Evolutionary conservation across 768 basidiomycete genomes (phyloP).

Genomic region (Lactarius pseudohatsudake): DNA sequence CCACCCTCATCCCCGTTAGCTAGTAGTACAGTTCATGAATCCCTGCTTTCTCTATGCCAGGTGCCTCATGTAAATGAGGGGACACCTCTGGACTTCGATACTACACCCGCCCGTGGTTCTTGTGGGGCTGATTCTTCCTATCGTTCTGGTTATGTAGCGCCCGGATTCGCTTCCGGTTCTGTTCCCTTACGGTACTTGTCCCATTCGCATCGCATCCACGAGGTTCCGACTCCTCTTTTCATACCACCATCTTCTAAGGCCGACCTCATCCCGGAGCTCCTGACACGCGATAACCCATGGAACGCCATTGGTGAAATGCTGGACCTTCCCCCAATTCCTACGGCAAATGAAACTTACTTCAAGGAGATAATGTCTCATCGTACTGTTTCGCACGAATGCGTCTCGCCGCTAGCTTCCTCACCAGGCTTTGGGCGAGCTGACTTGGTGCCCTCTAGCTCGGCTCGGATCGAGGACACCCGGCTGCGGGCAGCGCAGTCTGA

Average conservation of each 20-base stretch:
- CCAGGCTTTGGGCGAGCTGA: not conserved
- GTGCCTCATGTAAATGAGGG: not conserved
- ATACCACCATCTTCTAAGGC: conserved; percentile 6
- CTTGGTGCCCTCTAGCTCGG: not conserved
- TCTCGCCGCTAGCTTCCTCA: conserved; percentile 1
- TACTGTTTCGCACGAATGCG: not conserved
- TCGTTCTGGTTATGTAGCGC: not conserved
- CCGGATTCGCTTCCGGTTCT: not conserved
- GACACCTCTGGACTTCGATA: conserved; percentile 5
- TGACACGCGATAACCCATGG: conserved; percentile 23
- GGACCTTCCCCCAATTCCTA: conserved; percentile 22
- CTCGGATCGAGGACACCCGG: not conserved
- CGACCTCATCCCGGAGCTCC: conserved; percentile 19
- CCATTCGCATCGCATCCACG: not conserved
- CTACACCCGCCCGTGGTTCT: not conserved
- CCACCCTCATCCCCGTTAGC: conserved; percentile 24
- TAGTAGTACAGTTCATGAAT: conserved; percentile 11
- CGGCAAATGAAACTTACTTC: conserved; percentile 14
- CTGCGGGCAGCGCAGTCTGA: not conserved
- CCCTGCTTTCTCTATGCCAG: conserved; percentile 7
- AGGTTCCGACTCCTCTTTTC: not conserved
- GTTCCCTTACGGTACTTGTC: not conserved
- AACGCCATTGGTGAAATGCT: conserved; percentile 27
- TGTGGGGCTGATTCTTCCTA: not conserved
- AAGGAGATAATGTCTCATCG: conserved; percentile 1